Conservation (phyloP, 2,329 filamentous ascomycete species). For the Fusarium sp. region DNA sequence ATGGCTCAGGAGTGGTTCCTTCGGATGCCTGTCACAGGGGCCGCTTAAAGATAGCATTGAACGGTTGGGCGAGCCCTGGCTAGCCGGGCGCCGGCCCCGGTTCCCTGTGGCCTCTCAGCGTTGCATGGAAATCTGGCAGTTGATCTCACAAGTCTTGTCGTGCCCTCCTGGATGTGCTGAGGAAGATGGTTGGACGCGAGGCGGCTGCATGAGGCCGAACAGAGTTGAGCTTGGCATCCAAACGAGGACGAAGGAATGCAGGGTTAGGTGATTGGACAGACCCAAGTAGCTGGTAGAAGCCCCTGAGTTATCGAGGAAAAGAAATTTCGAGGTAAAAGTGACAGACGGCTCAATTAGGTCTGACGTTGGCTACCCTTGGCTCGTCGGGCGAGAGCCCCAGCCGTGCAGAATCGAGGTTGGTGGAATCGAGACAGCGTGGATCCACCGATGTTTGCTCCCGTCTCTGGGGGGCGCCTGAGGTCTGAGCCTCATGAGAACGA, state of each 20-base stretch:
- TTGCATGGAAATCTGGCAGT: constrained; percentile 42
- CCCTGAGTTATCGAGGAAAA: not conserved
- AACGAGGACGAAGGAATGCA: not conserved
- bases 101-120: constrained; percentile 28
- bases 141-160: constrained; percentile 32
- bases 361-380: constrained; percentile 6
- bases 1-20: constrained; percentile 22
- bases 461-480: constrained; percentile 22
- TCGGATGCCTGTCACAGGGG: constrained; percentile 6
- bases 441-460: constrained; percentile 30
- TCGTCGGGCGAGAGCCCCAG: constrained; percentile 6
- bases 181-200: constrained; percentile 20
- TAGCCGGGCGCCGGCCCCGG: constrained; percentile 28
- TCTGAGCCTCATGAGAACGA: constrained; percentile 22
- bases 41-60: constrained; percentile 25
- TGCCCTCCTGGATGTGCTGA: constrained; percentile 14
- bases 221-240: not conserved
- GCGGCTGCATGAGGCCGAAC: constrained; percentile 5
- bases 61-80: constrained; percentile 22
- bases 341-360: not conserved
- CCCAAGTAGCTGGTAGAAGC: not conserved
- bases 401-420: constrained; percentile 1
- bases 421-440: constrained; percentile 27
- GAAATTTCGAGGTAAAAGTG: not conserved
- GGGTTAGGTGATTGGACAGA: not conserved